Percentiles rank a stretch among this genome's conserved stretches.
These are phyloP conservation scores for Amniculicola lignicola DNA, from an alignment of 495 filamentous ascomycete species.

Conservation along the genomic window DNA sequence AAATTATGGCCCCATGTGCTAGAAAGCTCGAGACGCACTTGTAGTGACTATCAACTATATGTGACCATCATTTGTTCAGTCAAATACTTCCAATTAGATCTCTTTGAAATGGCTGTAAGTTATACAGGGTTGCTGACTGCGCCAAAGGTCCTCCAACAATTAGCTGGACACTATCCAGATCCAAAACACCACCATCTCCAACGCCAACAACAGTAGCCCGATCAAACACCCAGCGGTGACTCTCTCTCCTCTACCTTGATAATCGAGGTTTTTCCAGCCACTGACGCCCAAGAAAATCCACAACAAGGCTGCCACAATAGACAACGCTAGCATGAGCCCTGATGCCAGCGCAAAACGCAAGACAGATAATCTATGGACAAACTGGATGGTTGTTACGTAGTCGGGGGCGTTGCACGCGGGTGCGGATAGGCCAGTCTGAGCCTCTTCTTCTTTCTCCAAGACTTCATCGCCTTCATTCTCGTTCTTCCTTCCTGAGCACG, in stretches of 20 bases:
- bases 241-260: constrained; percentile 7
- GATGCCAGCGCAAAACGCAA: constrained; percentile 3
- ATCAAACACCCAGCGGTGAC: constrained; percentile 10
- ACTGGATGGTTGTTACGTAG: constrained; percentile 13
- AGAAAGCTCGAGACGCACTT: too few species aligned
- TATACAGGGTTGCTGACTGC: too few species aligned
- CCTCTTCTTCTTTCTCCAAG: background rate
- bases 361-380: constrained; percentile 9
- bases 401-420: background rate
- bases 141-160: too few species aligned
- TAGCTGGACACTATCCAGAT: too few species aligned
- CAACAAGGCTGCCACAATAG: constrained; percentile 11
- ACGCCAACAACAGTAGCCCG: constrained; percentile 9
- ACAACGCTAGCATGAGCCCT: background rate
- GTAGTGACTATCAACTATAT: too few species aligned
- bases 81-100: too few species aligned
- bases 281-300: constrained; percentile 24
- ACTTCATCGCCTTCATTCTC: background rate
- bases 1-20: too few species aligned
- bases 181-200: constrained; percentile 6
- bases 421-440: background rate
- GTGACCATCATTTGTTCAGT: too few species aligned
- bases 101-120: too few species aligned
- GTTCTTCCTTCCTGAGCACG: background rate
- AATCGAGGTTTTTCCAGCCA: background rate